Base-by-base conservation (phyloP, 129 eudicot species). In the Logfia minima region DNA sequence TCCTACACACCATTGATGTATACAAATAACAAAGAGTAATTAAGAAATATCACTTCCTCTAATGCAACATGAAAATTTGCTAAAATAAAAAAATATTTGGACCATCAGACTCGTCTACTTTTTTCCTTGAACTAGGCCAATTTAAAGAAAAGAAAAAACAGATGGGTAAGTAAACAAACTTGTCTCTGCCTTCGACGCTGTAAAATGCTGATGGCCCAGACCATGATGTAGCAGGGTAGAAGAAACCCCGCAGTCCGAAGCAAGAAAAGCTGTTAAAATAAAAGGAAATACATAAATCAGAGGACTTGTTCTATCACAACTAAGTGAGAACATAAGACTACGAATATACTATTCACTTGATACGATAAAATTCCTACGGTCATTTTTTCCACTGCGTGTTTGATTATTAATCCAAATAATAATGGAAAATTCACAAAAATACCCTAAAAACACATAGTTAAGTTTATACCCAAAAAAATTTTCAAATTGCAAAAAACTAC, bases 181-280 rank as follows among this genome's bases (percentile, higher is more conserved):
- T 89, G 97, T 88, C 92, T 88, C 70, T 95, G 99, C 81, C 97
- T 95, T 52, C 95, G 90, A 48, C 92, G 97, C 78, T 95, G 92
- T 89, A 92, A 84, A 83, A 95, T 85, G 75, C 92, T 92, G 72
- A 92, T 85, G 75, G 92, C 96, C 97, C 96, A 89, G 70, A 90
- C 88, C 92, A 95, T 92, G 34, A 92, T 88, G 82, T 92, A 95
- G 71, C 99, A 95, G 79, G 99, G 99, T 79, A 95, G 67, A 72
- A 95, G 93, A 84, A 95, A 95, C 18, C 95, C 92, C 72, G 89
- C 93, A 75, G 86, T 86, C 72, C 97, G 90, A 70, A 95, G 92
- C 86, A 95, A 82, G 85, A 92, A 88, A 76, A 95, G 89, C 99
- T 95, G 96, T 76, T 61, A n/a, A 70, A 28, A 22, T 21, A 72